A percentile compares a stretch with the other conserved stretches of the same genome.
Evolutionary conservation across 208 protist species (phyloP).

Genomic region (Hexamita inflata): DNA sequence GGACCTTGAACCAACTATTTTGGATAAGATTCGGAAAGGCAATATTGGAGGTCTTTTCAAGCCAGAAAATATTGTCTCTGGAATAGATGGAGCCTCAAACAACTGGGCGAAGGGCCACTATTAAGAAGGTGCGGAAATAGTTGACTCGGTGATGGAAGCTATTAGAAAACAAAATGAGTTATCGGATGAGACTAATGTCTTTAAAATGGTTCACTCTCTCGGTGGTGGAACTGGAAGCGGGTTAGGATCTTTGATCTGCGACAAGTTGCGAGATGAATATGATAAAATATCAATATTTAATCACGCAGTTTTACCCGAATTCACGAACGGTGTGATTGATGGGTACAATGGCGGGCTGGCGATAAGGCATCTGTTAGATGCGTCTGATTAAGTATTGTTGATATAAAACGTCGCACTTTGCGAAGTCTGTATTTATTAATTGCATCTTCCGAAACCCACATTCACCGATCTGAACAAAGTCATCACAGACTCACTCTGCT

Average conservation of each 20-base stretch:
- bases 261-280: conserved; percentile 83
- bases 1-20: conserved; percentile 56
- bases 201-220: too few relatives aligned
- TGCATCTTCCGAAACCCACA: too few relatives aligned
- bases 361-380: conserved; percentile 16
- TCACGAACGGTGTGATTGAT: conserved; percentile 37
- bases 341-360: conserved; percentile 34
- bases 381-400: too few relatives aligned
- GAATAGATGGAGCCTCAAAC: too few relatives aligned
- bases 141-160: conserved; percentile 70
- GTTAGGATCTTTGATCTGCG: conserved; percentile 76
- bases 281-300: too few relatives aligned
- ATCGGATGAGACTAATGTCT: conserved; percentile 88
- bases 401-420: too few relatives aligned
- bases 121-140: conserved; percentile 82
- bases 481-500: too few relatives aligned
- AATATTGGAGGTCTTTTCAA: conserved; percentile 51
- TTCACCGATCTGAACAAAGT: too few relatives aligned
- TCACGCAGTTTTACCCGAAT: too few relatives aligned
- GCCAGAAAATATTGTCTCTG: too few relatives aligned
- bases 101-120: too few relatives aligned
- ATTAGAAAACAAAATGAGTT: conserved; percentile 85
- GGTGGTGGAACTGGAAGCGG: conserved; percentile 91
- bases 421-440: too few relatives aligned
- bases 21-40: conserved; percentile 43